These are phyloP conservation scores for Reticulascus tulasneorum DNA, from an alignment of 2,329 filamentous ascomycete genomes.

Conservation along the genomic window DNA sequence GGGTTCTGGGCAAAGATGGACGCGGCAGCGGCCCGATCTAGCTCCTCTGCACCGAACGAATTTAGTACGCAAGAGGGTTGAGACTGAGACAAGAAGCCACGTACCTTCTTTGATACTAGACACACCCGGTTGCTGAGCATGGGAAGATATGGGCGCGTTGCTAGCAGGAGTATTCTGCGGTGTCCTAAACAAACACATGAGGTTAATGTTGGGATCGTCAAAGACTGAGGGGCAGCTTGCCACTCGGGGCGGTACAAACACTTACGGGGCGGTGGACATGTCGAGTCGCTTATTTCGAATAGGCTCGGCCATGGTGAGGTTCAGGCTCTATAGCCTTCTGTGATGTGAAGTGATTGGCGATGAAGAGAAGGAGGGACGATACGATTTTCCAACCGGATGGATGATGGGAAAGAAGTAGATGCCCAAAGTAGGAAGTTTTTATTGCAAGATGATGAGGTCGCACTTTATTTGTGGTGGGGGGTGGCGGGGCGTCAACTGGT, in stretches of 20 bases:
- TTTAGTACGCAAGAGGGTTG: constrained; percentile 3
- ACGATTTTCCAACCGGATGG: constrained; percentile 1
- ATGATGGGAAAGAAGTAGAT: constrained; percentile 3
- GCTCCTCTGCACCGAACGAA: constrained; percentile 64
- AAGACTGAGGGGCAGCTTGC: neutral
- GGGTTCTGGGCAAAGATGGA: constrained; percentile 96
- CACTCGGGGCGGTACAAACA: constrained; percentile 19
- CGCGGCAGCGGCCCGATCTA: constrained; percentile 81
- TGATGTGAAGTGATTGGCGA: constrained; percentile 11
- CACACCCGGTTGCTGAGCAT: constrained; percentile 91
- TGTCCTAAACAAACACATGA: constrained; percentile 55
- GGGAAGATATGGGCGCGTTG: constrained; percentile 95
- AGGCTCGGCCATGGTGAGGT: constrained; percentile 54
- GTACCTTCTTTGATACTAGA: constrained; percentile 96
- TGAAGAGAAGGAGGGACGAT: constrained; percentile 1
- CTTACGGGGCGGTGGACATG: constrained; percentile 55
- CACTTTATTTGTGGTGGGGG: constrained; percentile 15
- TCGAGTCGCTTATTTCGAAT: constrained; percentile 62
- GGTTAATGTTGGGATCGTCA: constrained; percentile 13
- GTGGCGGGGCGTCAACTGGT: constrained; percentile 3
- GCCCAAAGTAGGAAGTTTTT: constrained; percentile 9
- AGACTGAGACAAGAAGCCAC: constrained; percentile 31
- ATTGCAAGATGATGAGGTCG: constrained; percentile 12
- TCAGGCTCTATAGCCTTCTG: constrained; percentile 1
- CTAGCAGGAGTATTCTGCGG: constrained; percentile 96